Percentiles rank a stretch among this genome's conserved stretches.
These are phyloP conservation scores for Cordyceps cicadae DNA, from an alignment of 2,329 filamentous ascomycete genomes.

Conservation along the genomic window DNA sequence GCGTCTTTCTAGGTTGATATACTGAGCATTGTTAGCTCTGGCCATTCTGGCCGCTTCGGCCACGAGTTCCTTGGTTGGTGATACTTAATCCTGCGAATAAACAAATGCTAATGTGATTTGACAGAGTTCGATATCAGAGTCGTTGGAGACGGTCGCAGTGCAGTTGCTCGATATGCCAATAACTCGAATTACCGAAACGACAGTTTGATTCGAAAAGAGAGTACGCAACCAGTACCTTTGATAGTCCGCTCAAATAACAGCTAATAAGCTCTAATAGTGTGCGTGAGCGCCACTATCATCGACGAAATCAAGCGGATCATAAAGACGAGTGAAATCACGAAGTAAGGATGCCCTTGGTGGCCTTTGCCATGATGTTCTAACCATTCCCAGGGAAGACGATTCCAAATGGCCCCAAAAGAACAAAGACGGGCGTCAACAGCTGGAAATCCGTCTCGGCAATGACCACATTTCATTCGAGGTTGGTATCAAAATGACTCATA, in stretches of 20 bases:
- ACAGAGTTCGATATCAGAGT: constrained; percentile 94
- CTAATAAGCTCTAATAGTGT: constrained; percentile 55
- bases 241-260: neutral
- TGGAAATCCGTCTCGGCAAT: constrained; percentile 87
- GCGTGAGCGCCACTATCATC: constrained; percentile 82
- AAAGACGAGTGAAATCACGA: constrained; percentile 93
- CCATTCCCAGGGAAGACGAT: constrained; percentile 72
- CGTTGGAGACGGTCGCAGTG: constrained; percentile 85
- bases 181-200: constrained; percentile 99
- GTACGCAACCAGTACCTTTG: constrained; percentile 46
- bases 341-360: constrained; percentile 47
- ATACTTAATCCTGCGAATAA: neutral
- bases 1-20: neutral
- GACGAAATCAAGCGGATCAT: constrained; percentile 96
- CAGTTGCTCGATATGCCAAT: constrained; percentile 93
- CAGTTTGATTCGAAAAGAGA: constrained; percentile 97
- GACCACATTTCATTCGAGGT: constrained; percentile 99
- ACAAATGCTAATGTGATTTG: neutral
- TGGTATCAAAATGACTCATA: constrained; percentile 19
- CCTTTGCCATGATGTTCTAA: neutral
- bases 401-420: constrained; percentile 99
- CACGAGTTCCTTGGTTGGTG: constrained; percentile 86
- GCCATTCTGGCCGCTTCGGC: constrained; percentile 92
- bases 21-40: constrained; percentile 56
- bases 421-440: constrained; percentile 93